Evolutionary conservation across 2,329 filamentous ascomycete species (phyloP), one percentile per base, ranked within the genome.

Genomic region (Aspergillus flavus): DNA sequence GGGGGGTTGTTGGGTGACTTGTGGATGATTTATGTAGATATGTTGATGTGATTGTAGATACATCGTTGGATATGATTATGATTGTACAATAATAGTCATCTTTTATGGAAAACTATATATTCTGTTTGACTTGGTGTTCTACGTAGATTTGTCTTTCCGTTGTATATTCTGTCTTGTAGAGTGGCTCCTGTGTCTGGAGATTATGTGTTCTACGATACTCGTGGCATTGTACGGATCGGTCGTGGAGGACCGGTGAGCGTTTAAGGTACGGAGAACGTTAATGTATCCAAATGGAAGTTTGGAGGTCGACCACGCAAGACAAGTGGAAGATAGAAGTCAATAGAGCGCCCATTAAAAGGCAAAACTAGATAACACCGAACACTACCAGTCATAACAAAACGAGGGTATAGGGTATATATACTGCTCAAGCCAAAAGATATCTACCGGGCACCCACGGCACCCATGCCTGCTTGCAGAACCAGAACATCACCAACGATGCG

Each of bases 401-500:
- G 28, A 52, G 1, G 52, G 11, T 26, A 26, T 41, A 55, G 34
- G 52, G 30, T 26, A 52, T 34, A 39, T 19, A 26, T 21, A 19
- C 39, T n/a, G 32, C 6, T 34, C 4, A n/a, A 39, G 52, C 19
- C 32, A 39, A 26, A 39, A 39, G 1, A 5, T 39, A 12, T 36
- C 11, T 55, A 10, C 21, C 30, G 53, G 23, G 2, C 4, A 34
- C 21, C 57, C 39, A 41, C 14, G 10, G 7, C 16, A 7, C 14
- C 19, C 5, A n/a, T 6, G 5, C 77, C 81, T 43, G 89, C 89
- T 77, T 92, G 88, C 32, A 94, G 83, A 60, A 93, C 85, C 59
- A 93, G 79, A 30, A 93, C 78, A 75, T 90, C 92, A 0, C 89
- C 87, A 66, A 83, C 85, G n/a, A 91, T 76, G 14, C 83, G 85